Base-by-base conservation (phyloP, 2,329 filamentous ascomycete genomes). In the Aspergillus aculeatinus region DNA sequence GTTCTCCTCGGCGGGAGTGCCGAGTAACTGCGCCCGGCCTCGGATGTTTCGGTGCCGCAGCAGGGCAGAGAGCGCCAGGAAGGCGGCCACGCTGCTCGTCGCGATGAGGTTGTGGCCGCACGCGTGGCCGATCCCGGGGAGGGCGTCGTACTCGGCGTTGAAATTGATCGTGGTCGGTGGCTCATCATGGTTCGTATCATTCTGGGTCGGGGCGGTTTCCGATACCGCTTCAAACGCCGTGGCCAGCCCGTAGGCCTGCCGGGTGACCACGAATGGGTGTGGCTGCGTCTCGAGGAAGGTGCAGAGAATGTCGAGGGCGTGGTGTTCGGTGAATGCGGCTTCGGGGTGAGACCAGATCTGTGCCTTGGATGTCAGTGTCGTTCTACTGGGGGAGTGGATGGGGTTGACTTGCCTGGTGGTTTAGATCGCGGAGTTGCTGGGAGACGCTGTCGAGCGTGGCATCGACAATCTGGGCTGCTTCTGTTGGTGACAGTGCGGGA, bases 61-160 rank as follows among this genome's bases (percentile, higher is more conserved):
- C 12, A 52, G 39, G 2, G 11, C 11, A 4, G 42, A 51, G 19
- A 54, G 14, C 27, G 21, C 56, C 1, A 61, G 51, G 5, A 68
- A 70, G 1, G 62, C 66, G 4, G 66, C 64, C 1, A 69, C 48
- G 7, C 58, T 57, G 14, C 54, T 55, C 2, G 64, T 68, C 2
- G 67, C 60, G 51, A 69, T 68, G 27, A 70, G 61, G 39, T 67
- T 70, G 53, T 67, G 69, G 9, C 68, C 68, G 48, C 68, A 72
- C 9, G 65, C 68, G 54, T 70, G 68, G 12, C 69, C 69, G 4
- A 70, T 66, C 1, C 56, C 61, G 2, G 65, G 68, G 9, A 70
- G 63, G 7, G 69, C 69, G 55, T 72, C 68, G 65, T 82, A 70
- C 58, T 70, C 68, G 19, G 65, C 68, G 47, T 62, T 62, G 59